A percentile compares a stretch with the other conserved stretches of the same genome.
phyloP scores from a whole-genome alignment of 768 basidiomycete species.

The Clitopilus passeckerianus region DNA sequence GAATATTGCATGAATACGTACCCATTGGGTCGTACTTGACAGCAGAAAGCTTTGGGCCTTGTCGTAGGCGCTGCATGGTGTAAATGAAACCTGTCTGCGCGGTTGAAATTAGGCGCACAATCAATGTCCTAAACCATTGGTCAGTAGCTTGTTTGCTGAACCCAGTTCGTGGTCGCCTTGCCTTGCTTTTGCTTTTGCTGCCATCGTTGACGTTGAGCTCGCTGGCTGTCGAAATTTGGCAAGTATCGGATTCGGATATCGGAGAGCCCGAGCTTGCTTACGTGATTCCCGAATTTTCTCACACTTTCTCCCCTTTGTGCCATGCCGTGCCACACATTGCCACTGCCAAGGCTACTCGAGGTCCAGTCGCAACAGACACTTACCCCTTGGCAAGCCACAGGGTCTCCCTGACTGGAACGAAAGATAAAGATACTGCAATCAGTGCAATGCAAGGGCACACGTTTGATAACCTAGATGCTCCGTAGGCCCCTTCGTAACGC shows the following conservation, averaged over 20 bases:
- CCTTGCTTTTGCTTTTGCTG: constrained; percentile 63
- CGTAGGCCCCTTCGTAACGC: too few relatives aligned
- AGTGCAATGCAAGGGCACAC: too few relatives aligned
- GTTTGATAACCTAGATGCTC: too few relatives aligned
- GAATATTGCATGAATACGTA: constrained; percentile 30
- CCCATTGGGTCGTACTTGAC: constrained; percentile 90
- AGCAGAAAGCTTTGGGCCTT: constrained; percentile 77
- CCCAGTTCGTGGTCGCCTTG: constrained; percentile 13
- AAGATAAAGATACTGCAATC: too few relatives aligned
- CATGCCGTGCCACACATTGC: too few relatives aligned
- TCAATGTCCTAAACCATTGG: constrained; percentile 56
- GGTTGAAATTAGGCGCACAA: constrained; percentile 85
- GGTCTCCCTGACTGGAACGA: too few relatives aligned
- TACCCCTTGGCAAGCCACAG: too few relatives aligned
- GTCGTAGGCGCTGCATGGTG: constrained; percentile 70
- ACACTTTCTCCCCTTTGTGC: too few relatives aligned
- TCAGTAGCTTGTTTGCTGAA: background rate
- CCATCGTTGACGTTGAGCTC: constrained; percentile 34
- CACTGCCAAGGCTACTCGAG: too few relatives aligned
- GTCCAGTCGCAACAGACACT: too few relatives aligned
- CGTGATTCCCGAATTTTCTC: background rate
- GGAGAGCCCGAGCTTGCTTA: background rate
- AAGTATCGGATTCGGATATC: background rate
- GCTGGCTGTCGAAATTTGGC: background rate
- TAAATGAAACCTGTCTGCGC: constrained; percentile 93